Conservation (phyloP, 1,284 basidiomycete species). For the Ceratobasidium sp. region DNA sequence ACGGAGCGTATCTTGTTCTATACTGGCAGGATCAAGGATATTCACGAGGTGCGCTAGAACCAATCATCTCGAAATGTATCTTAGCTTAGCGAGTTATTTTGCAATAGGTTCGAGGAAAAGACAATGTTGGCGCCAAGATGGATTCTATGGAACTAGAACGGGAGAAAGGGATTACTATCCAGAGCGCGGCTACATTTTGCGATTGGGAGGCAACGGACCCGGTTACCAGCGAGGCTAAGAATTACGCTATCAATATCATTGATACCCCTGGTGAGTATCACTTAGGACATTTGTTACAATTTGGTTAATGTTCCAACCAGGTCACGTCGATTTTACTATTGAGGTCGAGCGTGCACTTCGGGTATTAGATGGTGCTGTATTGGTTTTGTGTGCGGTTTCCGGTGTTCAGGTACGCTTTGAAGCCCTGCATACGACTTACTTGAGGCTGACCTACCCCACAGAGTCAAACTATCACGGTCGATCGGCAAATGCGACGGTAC, state of each 20-base stretch:
- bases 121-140: slow-evolving; percentile 99
- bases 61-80: background rate
- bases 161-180: slow-evolving; percentile 99
- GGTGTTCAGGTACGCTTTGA: slow-evolving; percentile 83
- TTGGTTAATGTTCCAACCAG: slow-evolving; percentile 58
- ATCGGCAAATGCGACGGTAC: slow-evolving; percentile 98
- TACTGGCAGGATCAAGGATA: slow-evolving; percentile 94
- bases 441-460: slow-evolving; percentile 54
- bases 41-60: slow-evolving; percentile 85
- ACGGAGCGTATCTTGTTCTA: slow-evolving; percentile 99
- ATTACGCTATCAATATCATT: slow-evolving; percentile 96
- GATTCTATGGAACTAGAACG: slow-evolving; percentile 99
- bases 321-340: slow-evolving; percentile 99
- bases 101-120: slow-evolving; percentile 84
- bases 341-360: slow-evolving; percentile 98
- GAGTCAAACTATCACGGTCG: slow-evolving; percentile 99
- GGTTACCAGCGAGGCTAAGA: slow-evolving; percentile 74
- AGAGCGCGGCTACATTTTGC: slow-evolving; percentile 98
- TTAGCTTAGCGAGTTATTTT: background rate
- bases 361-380: slow-evolving; percentile 95
- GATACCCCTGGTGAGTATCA: slow-evolving; percentile 90
- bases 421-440: background rate
- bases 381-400: slow-evolving; percentile 96
- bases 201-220: slow-evolving; percentile 90
- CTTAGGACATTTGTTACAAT: slow-evolving; percentile 26